These are phyloP conservation scores for Phalaenopsis aphrodite DNA, from an alignment of 106 monocot species.

Conservation along the genomic window DNA sequence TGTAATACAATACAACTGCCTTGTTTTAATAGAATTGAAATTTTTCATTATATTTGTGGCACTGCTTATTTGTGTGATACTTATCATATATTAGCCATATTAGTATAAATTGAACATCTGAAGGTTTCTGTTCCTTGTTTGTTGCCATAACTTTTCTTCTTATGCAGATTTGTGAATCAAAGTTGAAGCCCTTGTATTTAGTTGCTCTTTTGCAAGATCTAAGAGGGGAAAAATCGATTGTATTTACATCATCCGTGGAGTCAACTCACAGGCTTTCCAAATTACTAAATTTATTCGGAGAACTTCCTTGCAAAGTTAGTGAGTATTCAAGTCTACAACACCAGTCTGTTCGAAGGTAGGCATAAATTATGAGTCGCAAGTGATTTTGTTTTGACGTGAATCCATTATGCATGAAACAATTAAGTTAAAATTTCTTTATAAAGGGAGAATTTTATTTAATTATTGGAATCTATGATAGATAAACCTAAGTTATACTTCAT, in stretches of 20 bases:
- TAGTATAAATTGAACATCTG: neutral
- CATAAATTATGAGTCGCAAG: neutral
- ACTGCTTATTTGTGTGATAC: neutral
- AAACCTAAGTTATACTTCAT: neutral
- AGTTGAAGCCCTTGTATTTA: conserved; percentile 63
- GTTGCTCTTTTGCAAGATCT: conserved; percentile 67
- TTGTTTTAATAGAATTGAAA: neutral
- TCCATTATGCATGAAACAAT: neutral
- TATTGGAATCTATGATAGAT: neutral
- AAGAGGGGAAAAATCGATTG: conserved; percentile 65
- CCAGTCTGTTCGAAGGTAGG: conserved; percentile 71
- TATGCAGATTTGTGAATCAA: conserved; percentile 69
- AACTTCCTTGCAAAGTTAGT: conserved; percentile 59
- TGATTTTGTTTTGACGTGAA: neutral
- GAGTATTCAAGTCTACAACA: conserved; percentile 70
- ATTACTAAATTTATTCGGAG: conserved; percentile 63
- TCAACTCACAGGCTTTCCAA: conserved; percentile 67
- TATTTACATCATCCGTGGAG: conserved; percentile 83
- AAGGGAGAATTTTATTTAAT: neutral
- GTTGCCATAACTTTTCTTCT: neutral
- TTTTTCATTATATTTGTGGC: neutral
- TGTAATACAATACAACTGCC: neutral
- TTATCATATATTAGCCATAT: neutral
- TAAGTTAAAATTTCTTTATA: neutral
- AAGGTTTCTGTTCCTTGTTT: neutral